A percentile compares a stretch with the other conserved stretches of the same genome.
Evolutionary conservation across 306 rosid genomes (phyloP).

Genomic region (Sindora glabra): DNA sequence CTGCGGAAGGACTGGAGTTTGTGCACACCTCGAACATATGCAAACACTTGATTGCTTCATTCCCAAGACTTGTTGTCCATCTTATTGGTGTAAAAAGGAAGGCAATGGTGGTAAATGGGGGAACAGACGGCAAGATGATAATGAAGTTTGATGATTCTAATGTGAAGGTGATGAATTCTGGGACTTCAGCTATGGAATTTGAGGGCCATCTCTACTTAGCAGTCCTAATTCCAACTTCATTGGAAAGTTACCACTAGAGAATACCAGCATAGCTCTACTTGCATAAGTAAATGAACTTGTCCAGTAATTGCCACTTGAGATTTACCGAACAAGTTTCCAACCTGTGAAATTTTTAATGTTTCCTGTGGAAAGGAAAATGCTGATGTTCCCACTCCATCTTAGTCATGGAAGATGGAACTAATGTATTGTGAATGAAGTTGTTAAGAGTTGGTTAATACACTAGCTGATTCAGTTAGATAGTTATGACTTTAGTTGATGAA

Average conservation of each 20-base stretch:
- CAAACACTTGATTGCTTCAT: slow-evolving; percentile 50
- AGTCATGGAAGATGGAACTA: too few species aligned
- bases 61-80: slow-evolving; percentile 24
- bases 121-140: slow-evolving; percentile 41
- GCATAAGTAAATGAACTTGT: too few species aligned
- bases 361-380: too few species aligned
- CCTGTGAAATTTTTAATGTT: too few species aligned
- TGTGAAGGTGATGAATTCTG: slow-evolving; percentile 47
- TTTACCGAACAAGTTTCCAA: too few species aligned
- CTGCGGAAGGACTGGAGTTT: slow-evolving; percentile 29
- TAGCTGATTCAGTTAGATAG: too few species aligned
- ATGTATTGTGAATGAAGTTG: too few species aligned
- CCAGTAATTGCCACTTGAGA: too few species aligned
- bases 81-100: slow-evolving; percentile 15
- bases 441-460: too few species aligned
- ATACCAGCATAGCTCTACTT: too few species aligned
- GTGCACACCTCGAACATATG: slow-evolving; percentile 39
- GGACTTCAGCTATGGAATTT: slow-evolving; percentile 59
- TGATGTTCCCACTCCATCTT: too few species aligned
- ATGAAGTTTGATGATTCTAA: slow-evolving; percentile 39
- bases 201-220: slow-evolving; percentile 67
- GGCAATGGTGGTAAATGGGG: slow-evolving; percentile 56
- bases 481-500: too few species aligned
- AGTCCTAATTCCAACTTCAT: slow-evolving; percentile 41
- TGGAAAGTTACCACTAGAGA: slow-evolving; percentile 42